phyloP scores from a whole-genome alignment of 169 alveolate genomes.

The Plasmodium yoelii region DNA sequence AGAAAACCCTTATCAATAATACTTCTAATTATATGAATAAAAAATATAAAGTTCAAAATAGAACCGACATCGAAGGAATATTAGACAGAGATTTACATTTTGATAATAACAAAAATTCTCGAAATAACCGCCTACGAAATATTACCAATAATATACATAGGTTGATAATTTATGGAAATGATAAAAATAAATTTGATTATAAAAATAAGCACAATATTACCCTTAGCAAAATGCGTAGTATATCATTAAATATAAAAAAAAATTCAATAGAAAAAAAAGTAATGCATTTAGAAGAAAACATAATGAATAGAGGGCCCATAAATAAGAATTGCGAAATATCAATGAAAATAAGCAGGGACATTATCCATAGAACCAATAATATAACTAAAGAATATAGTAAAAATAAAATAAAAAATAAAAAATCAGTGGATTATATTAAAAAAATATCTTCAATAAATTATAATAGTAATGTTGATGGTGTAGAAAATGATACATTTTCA shows the following conservation, averaged over 20 bases:
- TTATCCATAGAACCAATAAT: not conserved
- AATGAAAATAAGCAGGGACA: not conserved
- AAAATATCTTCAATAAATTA: not conserved
- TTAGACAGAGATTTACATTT: slow-evolving; percentile 4
- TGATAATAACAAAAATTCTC: slow-evolving; percentile 8
- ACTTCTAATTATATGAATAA: not conserved
- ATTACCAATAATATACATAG: not conserved
- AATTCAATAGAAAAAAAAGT: slow-evolving; percentile 42
- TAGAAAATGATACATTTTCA: slow-evolving; percentile 8
- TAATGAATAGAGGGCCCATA: slow-evolving; percentile 16
- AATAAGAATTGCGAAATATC: slow-evolving; percentile 13
- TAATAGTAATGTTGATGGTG: not conserved
- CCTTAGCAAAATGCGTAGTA: not conserved
- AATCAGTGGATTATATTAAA: slow-evolving; percentile 6
- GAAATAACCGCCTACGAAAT: not conserved
- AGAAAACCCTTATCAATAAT: not conserved
- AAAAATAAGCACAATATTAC: too few species aligned
- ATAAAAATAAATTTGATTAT: slow-evolving; percentile 2
- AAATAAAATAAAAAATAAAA: not conserved
- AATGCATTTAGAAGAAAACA: slow-evolving; percentile 22
- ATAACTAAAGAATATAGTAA: not conserved
- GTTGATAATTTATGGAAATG: not conserved
- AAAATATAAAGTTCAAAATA: not conserved
- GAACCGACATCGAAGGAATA: not conserved
- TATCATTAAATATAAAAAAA: slow-evolving; percentile 34